phyloP scores from a whole-genome alignment of 2,329 filamentous ascomycete species.

The Clarireedia monteithiana region DNA sequence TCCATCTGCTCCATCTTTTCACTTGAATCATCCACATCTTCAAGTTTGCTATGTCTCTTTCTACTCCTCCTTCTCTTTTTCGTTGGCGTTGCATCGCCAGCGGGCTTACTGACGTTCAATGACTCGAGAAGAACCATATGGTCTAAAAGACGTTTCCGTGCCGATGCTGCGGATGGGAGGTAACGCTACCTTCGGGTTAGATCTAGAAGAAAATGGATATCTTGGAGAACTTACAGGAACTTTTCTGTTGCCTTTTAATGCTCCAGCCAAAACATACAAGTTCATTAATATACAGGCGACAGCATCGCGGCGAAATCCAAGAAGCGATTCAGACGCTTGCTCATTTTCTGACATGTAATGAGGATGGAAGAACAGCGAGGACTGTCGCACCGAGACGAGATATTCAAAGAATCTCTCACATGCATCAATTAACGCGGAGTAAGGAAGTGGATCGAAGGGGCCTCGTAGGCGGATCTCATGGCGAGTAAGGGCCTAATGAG shows the following conservation, averaged over 20 bases:
- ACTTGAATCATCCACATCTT: not conserved
- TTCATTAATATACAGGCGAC: slow-evolving; percentile 51
- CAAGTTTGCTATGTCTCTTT: not conserved
- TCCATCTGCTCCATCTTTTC: slow-evolving; percentile 13
- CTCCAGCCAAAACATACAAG: slow-evolving; percentile 49
- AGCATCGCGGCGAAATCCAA: slow-evolving; percentile 46
- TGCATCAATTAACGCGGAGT: slow-evolving; percentile 46
- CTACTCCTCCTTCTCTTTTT: slow-evolving; percentile 1
- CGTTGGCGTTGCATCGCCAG: not conserved
- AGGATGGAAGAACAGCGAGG: slow-evolving; percentile 49
- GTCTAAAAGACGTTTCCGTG: slow-evolving; percentile 44
- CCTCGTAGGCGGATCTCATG: slow-evolving; percentile 52
- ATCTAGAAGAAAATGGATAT: not conserved
- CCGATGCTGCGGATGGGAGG: slow-evolving; percentile 46
- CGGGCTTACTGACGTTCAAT: slow-evolving; percentile 7
- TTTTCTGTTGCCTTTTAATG: slow-evolving; percentile 41
- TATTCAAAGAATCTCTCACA: slow-evolving; percentile 54
- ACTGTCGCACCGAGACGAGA: slow-evolving; percentile 49
- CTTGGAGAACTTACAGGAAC: slow-evolving; percentile 32
- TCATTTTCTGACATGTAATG: slow-evolving; percentile 43
- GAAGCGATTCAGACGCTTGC: slow-evolving; percentile 40
- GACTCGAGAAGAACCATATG: slow-evolving; percentile 42
- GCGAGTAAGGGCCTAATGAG: slow-evolving; percentile 40
- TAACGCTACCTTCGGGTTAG: slow-evolving; percentile 33
- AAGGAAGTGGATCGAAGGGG: slow-evolving; percentile 48